Evolutionary conservation across 352 stramenopile species (phyloP).

Genomic region (Pythium brassicae): DNA sequence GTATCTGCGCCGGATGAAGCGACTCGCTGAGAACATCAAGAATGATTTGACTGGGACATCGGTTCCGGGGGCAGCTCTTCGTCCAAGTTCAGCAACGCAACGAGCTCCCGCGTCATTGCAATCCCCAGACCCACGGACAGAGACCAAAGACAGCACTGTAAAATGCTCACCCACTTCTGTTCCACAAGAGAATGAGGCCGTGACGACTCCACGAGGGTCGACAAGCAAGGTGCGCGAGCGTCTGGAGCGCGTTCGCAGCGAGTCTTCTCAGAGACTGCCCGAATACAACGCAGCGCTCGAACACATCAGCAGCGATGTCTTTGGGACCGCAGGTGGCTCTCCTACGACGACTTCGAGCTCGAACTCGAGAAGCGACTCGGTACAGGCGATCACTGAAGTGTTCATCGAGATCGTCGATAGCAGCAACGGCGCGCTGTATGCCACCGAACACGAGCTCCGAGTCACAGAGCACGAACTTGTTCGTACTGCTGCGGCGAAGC

Average conservation of each 20-base stretch:
- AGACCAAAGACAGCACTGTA: not conserved
- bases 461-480: constrained; percentile 21
- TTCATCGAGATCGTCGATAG: constrained; percentile 20
- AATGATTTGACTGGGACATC: constrained; percentile 34
- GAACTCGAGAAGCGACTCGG: not conserved
- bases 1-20: constrained; percentile 65
- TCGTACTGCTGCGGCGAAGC: constrained; percentile 18
- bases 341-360: not conserved
- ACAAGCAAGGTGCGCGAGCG: constrained; percentile 30
- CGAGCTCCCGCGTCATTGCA: not conserved
- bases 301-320: not conserved
- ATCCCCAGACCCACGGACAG: not conserved
- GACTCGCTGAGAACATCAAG: constrained; percentile 59
- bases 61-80: not conserved
- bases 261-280: constrained; percentile 9
- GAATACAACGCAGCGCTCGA: not conserved
- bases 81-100: not conserved
- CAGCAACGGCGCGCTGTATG: not conserved
- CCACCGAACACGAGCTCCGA: constrained; percentile 14
- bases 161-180: not conserved
- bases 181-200: not conserved
- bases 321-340: no score
- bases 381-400: not conserved
- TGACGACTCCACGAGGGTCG: constrained; percentile 9
- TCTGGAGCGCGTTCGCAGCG: constrained; percentile 23